These are phyloP conservation scores for Chytriomyces hyalinus DNA, from an alignment of 192 early-diverging fungal species.

Conservation along the genomic window DNA sequence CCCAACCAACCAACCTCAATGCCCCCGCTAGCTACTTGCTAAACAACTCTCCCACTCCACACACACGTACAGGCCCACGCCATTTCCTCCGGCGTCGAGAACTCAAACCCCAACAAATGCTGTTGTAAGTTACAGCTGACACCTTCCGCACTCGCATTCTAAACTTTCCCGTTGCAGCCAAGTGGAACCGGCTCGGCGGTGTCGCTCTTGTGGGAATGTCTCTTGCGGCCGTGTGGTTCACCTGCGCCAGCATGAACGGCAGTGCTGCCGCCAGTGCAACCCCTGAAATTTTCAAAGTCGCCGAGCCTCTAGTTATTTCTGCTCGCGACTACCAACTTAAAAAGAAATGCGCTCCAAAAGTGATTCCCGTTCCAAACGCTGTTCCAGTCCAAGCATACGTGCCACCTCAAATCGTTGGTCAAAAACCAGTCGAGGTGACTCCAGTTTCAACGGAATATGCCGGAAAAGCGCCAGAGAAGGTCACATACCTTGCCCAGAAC, in stretches of 20 bases:
- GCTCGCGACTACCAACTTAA: not conserved
- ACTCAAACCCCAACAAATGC: too few relatives aligned
- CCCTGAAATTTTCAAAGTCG: not conserved
- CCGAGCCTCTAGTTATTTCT: not conserved
- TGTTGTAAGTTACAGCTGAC: too few relatives aligned
- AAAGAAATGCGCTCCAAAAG: not conserved
- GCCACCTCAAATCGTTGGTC: not conserved
- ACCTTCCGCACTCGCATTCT: too few relatives aligned
- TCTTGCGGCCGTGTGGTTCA: not conserved
- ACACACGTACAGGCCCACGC: too few relatives aligned
- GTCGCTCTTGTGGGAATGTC: not conserved
- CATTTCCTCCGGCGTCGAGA: too few relatives aligned
- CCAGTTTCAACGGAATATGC: not conserved
- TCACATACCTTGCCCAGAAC: not conserved
- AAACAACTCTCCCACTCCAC: too few relatives aligned
- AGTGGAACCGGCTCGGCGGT: not conserved
- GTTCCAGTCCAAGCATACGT: not conserved
- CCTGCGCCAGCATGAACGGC: not conserved
- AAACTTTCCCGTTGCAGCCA: not conserved
- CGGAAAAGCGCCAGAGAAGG: not conserved
- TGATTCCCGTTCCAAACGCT: not conserved
- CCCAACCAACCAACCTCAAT: too few relatives aligned
- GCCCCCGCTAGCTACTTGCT: too few relatives aligned
- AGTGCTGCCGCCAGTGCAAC: not conserved
- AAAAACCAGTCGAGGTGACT: not conserved